Base-by-base conservation (phyloP, 257 asterid species). In the Hygrophila difformis region DNA sequence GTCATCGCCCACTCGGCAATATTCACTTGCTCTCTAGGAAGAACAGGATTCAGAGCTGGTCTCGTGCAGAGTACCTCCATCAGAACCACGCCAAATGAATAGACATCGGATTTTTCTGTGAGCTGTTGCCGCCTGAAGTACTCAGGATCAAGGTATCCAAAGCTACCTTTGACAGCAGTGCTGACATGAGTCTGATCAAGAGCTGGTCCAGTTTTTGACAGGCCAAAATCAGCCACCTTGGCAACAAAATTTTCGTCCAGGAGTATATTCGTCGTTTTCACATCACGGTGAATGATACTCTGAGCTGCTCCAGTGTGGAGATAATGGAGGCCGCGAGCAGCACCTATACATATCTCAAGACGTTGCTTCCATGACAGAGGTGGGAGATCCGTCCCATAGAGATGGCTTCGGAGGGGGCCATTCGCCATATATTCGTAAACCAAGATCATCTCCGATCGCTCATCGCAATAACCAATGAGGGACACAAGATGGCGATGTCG, bases 1-100 rank as follows among this genome's bases (percentile, higher is more conserved):
- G 55, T 62, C 89, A 82, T 82, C 12, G 79, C 94, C 94, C 94
- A 82, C 65, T 82, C 94, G 0, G 94, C 94, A 1, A 82, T 75
- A 49, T 82, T 82, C 8, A 82, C 94, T 57, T 82, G 94, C 41
- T 82, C 94, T 37, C 94, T 45, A 0, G 94, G 94, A 20, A 82
- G 83, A 29, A 78, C 86, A 0, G 94, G 94, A 56, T 82, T 82
- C 65, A 82, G 40, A 21, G 94, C 94, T 0, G 94, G 89, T 37
- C 94, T 59, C 6, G 89, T 70, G 42, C 94, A 82, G 19, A 82
- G 76, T 23, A 75, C 86, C 65, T 82, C 94, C 86, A 82, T 70
- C 0, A 82, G 71, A 37, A 82, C 94, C 0, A 82, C 94, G 0
- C 94, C 89, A n/a, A 78, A 78, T 35, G 94, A 82, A 63, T 82